Conservation (phyloP, 768 basidiomycete genomes). For the Mycena alexandri region DNA sequence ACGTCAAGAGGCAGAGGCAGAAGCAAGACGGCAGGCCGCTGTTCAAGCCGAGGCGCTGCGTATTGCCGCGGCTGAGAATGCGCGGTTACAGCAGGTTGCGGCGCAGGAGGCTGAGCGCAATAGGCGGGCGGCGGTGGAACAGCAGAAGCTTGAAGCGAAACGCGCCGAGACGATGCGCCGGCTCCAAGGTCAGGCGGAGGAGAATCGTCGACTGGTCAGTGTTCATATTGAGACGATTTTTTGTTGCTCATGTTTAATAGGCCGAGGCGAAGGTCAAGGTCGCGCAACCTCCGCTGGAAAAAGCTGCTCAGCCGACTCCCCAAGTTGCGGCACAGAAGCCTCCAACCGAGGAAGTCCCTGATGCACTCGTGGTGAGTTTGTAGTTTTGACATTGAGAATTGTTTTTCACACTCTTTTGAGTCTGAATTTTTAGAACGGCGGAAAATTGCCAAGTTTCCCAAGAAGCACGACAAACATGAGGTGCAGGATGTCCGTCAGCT, state of each 20-base stretch:
- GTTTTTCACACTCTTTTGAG: background rate
- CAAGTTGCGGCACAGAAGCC: background rate
- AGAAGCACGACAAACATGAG: conserved; percentile 8
- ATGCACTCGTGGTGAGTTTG: conserved; percentile 17
- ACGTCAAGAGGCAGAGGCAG: conserved; percentile 31
- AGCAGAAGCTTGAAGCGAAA: conserved; percentile 34
- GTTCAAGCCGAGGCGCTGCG: conserved; percentile 24
- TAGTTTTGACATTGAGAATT: background rate
- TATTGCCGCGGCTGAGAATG: conserved; percentile 17
- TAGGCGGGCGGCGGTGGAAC: conserved; percentile 15
- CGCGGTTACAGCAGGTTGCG: conserved; percentile 12
- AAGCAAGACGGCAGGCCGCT: conserved; percentile 23
- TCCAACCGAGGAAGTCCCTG: background rate
- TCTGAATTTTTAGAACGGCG: conserved; percentile 1
- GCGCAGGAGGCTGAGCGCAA: conserved; percentile 23
- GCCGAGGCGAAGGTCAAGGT: conserved; percentile 19
- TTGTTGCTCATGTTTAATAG: conserved; percentile 19
- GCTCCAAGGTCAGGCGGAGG: conserved; percentile 43
- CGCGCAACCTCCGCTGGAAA: background rate
- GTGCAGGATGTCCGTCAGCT: conserved; percentile 22
- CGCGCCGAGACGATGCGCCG: conserved; percentile 42
- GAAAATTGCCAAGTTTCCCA: conserved; percentile 19
- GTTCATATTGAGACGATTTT: background rate
- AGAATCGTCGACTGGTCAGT: conserved; percentile 40
- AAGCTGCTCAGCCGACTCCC: background rate